Percentiles rank a stretch among this genome's conserved stretches.
These are phyloP conservation scores for Cytospora mali DNA, from an alignment of 2,329 filamentous ascomycete genomes.

Conservation along the genomic window DNA sequence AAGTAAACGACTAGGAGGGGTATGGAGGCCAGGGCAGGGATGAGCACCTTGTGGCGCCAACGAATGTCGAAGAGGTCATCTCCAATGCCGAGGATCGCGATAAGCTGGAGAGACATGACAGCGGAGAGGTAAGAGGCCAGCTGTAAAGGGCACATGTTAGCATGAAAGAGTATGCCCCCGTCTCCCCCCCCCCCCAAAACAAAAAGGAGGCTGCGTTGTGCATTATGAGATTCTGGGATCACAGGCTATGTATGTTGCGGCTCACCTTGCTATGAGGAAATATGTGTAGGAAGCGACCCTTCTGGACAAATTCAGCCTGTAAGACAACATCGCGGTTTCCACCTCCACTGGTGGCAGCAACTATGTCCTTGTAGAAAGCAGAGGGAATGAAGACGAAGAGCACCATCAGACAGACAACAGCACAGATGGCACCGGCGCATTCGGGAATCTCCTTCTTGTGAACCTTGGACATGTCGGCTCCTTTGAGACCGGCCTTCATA, in stretches of 20 bases:
- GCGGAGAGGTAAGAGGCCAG: conserved; percentile 94
- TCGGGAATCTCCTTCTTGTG: conserved; percentile 81
- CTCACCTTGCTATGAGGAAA: conserved; percentile 92
- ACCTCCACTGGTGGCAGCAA: conserved; percentile 89
- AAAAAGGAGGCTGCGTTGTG: background rate
- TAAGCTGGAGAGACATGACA: conserved; percentile 87
- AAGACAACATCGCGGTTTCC: conserved; percentile 87
- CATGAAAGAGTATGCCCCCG: background rate
- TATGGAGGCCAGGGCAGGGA: conserved; percentile 89
- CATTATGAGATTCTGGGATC: background rate
- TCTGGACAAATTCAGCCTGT: conserved; percentile 72
- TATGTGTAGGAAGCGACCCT: conserved; percentile 81
- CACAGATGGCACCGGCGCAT: conserved; percentile 93
- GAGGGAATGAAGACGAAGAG: conserved; percentile 95
- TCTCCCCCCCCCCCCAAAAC: no score
- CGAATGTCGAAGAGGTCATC: conserved; percentile 98
- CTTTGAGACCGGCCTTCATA: conserved; percentile 84
- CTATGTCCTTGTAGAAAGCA: conserved; percentile 97
- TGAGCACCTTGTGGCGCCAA: conserved; percentile 98
- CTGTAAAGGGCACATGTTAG: conserved; percentile 45
- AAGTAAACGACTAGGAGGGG: conserved; percentile 97
- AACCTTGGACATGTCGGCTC: conserved; percentile 78
- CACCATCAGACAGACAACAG: conserved; percentile 85
- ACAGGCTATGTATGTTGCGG: background rate
- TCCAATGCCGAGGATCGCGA: conserved; percentile 87